Conservation (phyloP, 345 rosid genomes). For the Populus davidiana region DNA sequence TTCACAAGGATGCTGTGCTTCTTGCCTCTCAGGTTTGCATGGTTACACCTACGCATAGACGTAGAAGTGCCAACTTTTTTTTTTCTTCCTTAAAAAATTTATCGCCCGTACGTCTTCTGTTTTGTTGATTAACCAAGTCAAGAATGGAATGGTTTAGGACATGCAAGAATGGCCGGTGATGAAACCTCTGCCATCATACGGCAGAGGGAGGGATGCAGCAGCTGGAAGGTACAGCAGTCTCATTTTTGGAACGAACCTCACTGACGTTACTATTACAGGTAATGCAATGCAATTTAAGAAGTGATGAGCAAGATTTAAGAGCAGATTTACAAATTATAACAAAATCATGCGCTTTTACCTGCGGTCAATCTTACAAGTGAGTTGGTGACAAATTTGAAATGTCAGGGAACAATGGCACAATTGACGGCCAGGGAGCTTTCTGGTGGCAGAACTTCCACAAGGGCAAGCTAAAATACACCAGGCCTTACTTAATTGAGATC, state of each 20-base stretch:
- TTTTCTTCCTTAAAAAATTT: background rate
- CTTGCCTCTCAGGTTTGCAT: conserved; percentile 71
- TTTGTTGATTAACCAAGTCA: background rate
- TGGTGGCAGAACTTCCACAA: conserved; percentile 91
- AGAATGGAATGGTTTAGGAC: conserved; percentile 33
- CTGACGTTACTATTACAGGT: conserved; percentile 86
- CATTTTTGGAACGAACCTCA: conserved; percentile 78
- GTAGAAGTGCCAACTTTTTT: background rate
- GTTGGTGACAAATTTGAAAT: background rate
- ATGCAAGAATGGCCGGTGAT: conserved; percentile 61
- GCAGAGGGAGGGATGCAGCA: conserved; percentile 88
- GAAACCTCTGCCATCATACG: conserved; percentile 83
- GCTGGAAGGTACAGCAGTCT: conserved; percentile 82
- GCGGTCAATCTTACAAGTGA: background rate
- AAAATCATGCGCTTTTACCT: background rate
- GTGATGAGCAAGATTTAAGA: background rate
- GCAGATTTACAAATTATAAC: background rate
- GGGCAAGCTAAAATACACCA: conserved; percentile 74
- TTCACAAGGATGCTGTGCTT: conserved; percentile 74
- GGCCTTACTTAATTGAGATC: conserved; percentile 83
- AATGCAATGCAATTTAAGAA: background rate
- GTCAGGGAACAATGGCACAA: conserved; percentile 75
- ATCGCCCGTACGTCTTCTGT: background rate
- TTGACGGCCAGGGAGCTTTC: conserved; percentile 83
- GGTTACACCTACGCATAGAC: no score